These are phyloP conservation scores for Candida andamanensis DNA, from an alignment of 805 yeast genomes.

Conservation along the genomic window DNA sequence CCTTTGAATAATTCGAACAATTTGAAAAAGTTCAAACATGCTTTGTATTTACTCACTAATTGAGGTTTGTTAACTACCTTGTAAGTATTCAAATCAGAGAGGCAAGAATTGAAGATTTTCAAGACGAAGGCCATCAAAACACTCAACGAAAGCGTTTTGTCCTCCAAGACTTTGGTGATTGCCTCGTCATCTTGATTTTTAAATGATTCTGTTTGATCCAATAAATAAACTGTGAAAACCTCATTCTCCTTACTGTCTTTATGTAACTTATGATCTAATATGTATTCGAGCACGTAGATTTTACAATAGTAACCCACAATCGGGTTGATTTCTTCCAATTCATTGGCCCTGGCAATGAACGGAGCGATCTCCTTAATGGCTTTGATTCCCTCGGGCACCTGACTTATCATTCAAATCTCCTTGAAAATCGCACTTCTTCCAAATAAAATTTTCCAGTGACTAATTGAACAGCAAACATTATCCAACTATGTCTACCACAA, in stretches of 20 bases:
- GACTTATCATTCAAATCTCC: conserved; percentile 3
- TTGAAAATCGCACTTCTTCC: neutral
- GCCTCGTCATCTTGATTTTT: conserved; percentile 39
- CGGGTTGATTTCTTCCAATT: conserved; percentile 55
- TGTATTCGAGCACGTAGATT: conserved; percentile 64
- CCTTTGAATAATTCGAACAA: conserved; percentile 22
- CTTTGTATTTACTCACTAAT: conserved; percentile 29
- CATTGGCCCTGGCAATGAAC: conserved; percentile 51
- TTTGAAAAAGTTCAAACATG: conserved; percentile 30
- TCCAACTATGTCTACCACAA: neutral
- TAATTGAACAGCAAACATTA: neutral
- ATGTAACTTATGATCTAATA: conserved; percentile 59
- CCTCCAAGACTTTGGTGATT: conserved; percentile 47
- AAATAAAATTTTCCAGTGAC: neutral
- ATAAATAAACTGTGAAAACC: conserved; percentile 50
- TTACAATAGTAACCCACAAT: conserved; percentile 68
- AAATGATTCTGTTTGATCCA: conserved; percentile 66
- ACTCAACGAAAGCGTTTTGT: conserved; percentile 45
- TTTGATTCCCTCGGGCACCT: conserved; percentile 23
- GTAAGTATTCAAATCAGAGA: conserved; percentile 20
- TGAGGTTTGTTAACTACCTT: conserved; percentile 21
- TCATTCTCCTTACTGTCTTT: conserved; percentile 51
- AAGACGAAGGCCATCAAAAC: conserved; percentile 29
- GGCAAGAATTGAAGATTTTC: conserved; percentile 30
- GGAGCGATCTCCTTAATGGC: conserved; percentile 37